Percentiles rank a stretch among this genome's conserved stretches.
These are phyloP conservation scores for Citrus trifoliata DNA, from an alignment of 345 rosid genomes.

Conservation along the genomic window DNA sequence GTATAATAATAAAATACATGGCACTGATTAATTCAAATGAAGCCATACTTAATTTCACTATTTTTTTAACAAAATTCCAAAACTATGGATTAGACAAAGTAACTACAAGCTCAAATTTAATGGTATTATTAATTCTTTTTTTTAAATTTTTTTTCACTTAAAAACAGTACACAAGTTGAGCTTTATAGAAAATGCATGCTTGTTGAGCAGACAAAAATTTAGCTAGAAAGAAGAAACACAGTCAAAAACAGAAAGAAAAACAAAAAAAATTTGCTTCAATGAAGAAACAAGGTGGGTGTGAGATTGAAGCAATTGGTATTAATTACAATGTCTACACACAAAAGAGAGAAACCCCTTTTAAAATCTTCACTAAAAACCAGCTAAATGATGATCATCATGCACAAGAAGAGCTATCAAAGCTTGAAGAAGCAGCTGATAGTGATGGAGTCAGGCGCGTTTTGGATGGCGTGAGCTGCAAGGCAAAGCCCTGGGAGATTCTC, in stretches of 20 bases:
- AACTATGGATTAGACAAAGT: background rate
- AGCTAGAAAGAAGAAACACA: conserved; percentile 5
- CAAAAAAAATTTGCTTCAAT: conserved; percentile 39
- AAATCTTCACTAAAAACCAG: conserved; percentile 19
- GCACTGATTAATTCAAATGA: background rate
- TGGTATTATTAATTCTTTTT: background rate
- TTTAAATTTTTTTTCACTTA: background rate
- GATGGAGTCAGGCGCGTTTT: conserved; percentile 49
- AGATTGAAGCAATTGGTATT: conserved; percentile 75
- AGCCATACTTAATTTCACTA: background rate
- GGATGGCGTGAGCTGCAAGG: conserved; percentile 69
- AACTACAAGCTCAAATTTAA: background rate
- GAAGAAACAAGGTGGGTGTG: conserved; percentile 89
- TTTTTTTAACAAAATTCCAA: background rate
- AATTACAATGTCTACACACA: conserved; percentile 45
- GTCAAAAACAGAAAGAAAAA: background rate
- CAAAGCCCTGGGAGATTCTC: conserved; percentile 90
- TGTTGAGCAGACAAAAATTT: background rate
- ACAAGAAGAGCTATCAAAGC: conserved; percentile 13
- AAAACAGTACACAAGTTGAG: background rate
- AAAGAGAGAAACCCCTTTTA: conserved; percentile 27
- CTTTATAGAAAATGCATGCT: background rate
- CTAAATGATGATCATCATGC: conserved; percentile 18
- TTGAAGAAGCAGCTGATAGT: conserved; percentile 18
- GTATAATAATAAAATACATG: no score